Base-by-base conservation (phyloP, 1,139 yeast genomes). In the Nakaseomyces glabratus region DNA sequence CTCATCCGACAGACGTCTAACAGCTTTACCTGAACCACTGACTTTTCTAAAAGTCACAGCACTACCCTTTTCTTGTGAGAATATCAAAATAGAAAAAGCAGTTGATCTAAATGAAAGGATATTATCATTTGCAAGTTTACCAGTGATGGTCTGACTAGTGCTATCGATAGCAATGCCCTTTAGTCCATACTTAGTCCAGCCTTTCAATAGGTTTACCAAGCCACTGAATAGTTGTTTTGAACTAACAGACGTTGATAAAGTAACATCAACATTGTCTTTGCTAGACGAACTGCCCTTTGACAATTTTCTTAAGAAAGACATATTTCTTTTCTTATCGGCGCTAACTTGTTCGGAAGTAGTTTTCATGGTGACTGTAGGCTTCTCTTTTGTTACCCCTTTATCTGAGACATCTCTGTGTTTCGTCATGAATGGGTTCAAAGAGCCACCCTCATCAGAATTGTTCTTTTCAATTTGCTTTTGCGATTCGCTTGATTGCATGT, bases 171-270 rank as follows among this genome's bases (percentile, higher is more conserved):
- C 62, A 42, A 80, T 65, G 40, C 73, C 69, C 46, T 70, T 73
- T 51, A 80, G 60, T 6, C 90, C 88, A 50, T 79, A 79, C 44
- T 71, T 73, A 11, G 75, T 69, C 90, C 90, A 80, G 9, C 80
- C 74, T 35, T 60, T 64, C 47, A 80, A 62, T 40, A 79, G 66
- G 24, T 82, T 74, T 55, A 65, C 69, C 47, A 80, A 61, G 4
- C 85, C 85, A 25, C 74, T 71, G 35, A 71, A 68, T 68, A 79
- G 69, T 52, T 79, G 84, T 11, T 41, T 42, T 6, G 60, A 51
- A 14, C 52, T 51, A 31, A 59, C 58, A 21, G 68, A 63, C 2
- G 78, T 70, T 25, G 55, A 49, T 43, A 65, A 23, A 13, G 28
- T 60, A 31, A 59, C 12, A 8, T 26, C 30, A 4, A 21, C 6